phyloP scores from a whole-genome alignment of 805 yeast genomes.

The Ogataea nitratoaversa region DNA sequence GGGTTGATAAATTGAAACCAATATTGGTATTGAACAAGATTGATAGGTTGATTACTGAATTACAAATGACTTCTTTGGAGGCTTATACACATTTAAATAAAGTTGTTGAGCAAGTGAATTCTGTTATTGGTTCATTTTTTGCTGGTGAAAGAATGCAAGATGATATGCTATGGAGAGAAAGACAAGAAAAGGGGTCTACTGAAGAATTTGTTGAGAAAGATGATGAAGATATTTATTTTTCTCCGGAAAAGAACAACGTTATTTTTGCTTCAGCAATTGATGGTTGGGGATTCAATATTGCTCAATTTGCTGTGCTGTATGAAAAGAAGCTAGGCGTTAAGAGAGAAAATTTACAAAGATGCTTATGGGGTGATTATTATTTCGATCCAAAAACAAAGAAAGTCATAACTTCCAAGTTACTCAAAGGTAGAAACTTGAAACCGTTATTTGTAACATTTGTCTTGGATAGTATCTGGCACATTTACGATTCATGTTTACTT shows the following conservation, averaged over 20 bases:
- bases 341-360: slow-evolving; percentile 70
- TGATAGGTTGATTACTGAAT: slow-evolving; percentile 78
- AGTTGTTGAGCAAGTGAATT: slow-evolving; percentile 88
- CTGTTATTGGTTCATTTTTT: slow-evolving; percentile 87
- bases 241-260: slow-evolving; percentile 85
- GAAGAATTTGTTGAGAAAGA: slow-evolving; percentile 67
- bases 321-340: slow-evolving; percentile 82
- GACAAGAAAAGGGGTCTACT: slow-evolving; percentile 40
- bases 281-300: slow-evolving; percentile 95
- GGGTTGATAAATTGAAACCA: slow-evolving; percentile 90
- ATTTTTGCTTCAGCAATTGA: slow-evolving; percentile 88
- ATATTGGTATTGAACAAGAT: slow-evolving; percentile 85
- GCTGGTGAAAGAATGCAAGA: slow-evolving; percentile 92
- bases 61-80: slow-evolving; percentile 77
- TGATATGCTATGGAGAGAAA: slow-evolving; percentile 72
- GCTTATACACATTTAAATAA: slow-evolving; percentile 78
- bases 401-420: slow-evolving; percentile 61
- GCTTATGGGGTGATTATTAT: slow-evolving; percentile 94
- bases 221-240: slow-evolving; percentile 79
- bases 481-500: slow-evolving; percentile 66
- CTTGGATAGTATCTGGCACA: slow-evolving; percentile 87
- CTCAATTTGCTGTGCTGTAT: slow-evolving; percentile 83
- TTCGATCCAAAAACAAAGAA: slow-evolving; percentile 87
- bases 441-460: slow-evolving; percentile 86
- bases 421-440: slow-evolving; percentile 58